Conservation (phyloP, 495 filamentous ascomycete species). For the Aspergillus nanangensis region DNA sequence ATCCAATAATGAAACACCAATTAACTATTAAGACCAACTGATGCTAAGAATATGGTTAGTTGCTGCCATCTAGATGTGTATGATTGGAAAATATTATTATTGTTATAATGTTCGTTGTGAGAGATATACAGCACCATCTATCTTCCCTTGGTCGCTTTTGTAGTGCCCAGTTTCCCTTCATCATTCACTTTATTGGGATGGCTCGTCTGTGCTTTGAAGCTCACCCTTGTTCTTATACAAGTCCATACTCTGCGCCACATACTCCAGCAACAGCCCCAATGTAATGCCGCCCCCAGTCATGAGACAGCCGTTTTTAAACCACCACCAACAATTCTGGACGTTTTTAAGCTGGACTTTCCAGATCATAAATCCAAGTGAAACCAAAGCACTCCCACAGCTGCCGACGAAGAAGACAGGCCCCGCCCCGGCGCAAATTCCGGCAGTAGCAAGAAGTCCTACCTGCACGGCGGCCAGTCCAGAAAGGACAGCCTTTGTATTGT, state of each 20-base stretch:
- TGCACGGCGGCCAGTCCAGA: slow-evolving; percentile 71
- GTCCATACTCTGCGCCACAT: slow-evolving; percentile 37
- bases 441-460: slow-evolving; percentile 71
- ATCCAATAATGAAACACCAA: too few relatives aligned
- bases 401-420: slow-evolving; percentile 83
- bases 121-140: too few relatives aligned
- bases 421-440: slow-evolving; percentile 67
- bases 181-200: too few relatives aligned
- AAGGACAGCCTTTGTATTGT: slow-evolving; percentile 82
- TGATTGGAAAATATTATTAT: too few relatives aligned
- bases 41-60: too few relatives aligned
- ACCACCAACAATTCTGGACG: slow-evolving; percentile 91
- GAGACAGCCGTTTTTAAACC: slow-evolving; percentile 78
- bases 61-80: too few relatives aligned
- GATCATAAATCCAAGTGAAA: slow-evolving; percentile 82
- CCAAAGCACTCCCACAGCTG: slow-evolving; percentile 76
- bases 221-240: slow-evolving; percentile 30
- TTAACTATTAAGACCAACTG: too few relatives aligned
- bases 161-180: too few relatives aligned
- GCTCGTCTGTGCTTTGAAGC: too few relatives aligned
- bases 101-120: too few relatives aligned
- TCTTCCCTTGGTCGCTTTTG: too few relatives aligned
- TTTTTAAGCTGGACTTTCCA: slow-evolving; percentile 79
- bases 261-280: slow-evolving; percentile 60
- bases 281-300: slow-evolving; percentile 65